Evolutionary conservation across 768 basidiomycete species (phyloP).

Genomic region (Termitomyces sp.): DNA sequence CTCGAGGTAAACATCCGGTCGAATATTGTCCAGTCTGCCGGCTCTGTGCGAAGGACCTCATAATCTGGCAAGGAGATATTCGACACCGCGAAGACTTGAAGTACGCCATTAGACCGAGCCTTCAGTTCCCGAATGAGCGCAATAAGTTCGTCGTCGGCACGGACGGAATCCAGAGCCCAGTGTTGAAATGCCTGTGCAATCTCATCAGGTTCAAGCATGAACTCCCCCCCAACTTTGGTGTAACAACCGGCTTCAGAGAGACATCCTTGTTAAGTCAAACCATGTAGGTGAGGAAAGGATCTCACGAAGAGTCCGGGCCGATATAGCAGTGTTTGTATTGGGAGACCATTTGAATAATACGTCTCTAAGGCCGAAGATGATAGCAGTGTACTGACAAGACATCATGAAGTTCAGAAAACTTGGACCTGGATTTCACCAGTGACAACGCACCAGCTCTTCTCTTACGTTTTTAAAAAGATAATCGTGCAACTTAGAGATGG

Average conservation of each 20-base stretch:
- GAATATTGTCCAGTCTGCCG: conserved; percentile 46
- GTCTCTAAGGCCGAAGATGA: conserved; percentile 55
- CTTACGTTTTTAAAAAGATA: no score
- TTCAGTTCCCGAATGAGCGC: conserved; percentile 45
- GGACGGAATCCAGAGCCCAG: conserved; percentile 45
- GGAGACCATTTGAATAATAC: conserved; percentile 55
- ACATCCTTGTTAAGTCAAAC: conserved; percentile 50
- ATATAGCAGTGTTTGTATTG: conserved; percentile 38
- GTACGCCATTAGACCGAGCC: conserved; percentile 24
- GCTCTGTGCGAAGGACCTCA: conserved; percentile 37
- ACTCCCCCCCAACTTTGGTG: conserved; percentile 33
- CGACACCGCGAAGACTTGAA: conserved; percentile 53
- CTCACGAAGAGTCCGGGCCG: conserved; percentile 34
- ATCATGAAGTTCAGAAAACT: no score
- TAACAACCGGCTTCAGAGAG: conserved; percentile 44
- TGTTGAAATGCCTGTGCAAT: conserved; percentile 42
- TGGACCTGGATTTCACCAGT: no score
- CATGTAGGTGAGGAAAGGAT: conserved; percentile 46
- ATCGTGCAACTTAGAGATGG: no score
- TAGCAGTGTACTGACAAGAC: conserved; percentile 23
- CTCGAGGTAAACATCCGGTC: conserved; percentile 53
- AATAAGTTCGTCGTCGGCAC: conserved; percentile 40
- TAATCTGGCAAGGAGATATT: conserved; percentile 57
- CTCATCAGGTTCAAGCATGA: conserved; percentile 32
- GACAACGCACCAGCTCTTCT: no score